Percentiles rank a stretch among this genome's conserved stretches.
These are phyloP conservation scores for Inga leiocalycina DNA, from an alignment of 306 rosid species.

Conservation along the genomic window DNA sequence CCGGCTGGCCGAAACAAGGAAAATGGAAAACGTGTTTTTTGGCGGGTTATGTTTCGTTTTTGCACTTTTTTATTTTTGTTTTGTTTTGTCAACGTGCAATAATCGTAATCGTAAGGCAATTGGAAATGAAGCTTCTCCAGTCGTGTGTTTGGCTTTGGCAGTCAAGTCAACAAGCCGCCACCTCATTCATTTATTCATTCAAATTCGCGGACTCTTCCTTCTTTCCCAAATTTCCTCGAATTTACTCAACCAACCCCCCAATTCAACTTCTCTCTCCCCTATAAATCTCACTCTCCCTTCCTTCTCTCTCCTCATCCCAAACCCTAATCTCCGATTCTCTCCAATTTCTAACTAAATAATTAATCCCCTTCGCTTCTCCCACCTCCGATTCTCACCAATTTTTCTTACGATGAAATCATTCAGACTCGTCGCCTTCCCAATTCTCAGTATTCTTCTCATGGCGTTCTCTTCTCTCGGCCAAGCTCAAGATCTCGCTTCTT, in stretches of 20 bases:
- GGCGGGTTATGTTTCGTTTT: too few species aligned
- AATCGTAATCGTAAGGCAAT: not conserved
- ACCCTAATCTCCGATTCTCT: not conserved
- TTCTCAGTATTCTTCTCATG: constrained; percentile 40
- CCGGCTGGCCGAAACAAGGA: not conserved
- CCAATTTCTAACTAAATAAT: too few species aligned
- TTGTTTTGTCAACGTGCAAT: not conserved
- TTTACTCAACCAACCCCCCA: not conserved
- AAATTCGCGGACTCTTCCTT: not conserved
- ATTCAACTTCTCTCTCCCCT: not conserved
- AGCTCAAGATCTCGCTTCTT: constrained; percentile 43
- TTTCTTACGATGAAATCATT: constrained; percentile 32
- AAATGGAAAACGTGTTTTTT: not conserved
- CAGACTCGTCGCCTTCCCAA: constrained; percentile 35
- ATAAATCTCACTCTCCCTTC: constrained; percentile 25
- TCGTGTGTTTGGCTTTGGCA: too few species aligned
- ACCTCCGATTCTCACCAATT: too few species aligned
- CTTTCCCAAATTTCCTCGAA: not conserved
- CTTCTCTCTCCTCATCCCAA: not conserved
- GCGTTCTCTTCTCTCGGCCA: constrained; percentile 31
- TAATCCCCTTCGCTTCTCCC: not conserved
- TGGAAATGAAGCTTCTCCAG: not conserved
- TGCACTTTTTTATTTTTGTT: too few species aligned
- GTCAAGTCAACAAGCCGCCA: not conserved
- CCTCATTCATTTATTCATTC: not conserved